These are phyloP conservation scores for Pseudocercospora crystallina DNA, from an alignment of 2,329 filamentous ascomycete species.

Conservation along the genomic window DNA sequence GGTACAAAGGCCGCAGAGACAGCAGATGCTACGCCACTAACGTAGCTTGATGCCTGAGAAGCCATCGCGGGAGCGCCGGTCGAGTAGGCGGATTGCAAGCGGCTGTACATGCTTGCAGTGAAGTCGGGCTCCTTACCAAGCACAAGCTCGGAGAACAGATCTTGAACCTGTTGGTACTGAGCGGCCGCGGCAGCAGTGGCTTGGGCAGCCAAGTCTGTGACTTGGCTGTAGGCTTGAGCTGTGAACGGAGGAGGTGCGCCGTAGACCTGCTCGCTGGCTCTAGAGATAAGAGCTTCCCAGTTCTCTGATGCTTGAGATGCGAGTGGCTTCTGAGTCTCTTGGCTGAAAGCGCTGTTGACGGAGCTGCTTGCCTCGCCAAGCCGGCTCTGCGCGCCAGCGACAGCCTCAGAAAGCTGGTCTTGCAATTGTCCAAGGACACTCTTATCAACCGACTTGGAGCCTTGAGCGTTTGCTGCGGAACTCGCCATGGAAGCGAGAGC, in stretches of 20 bases:
- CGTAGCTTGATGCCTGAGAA: conserved; percentile 56
- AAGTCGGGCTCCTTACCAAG: conserved; percentile 76
- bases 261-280: conserved; percentile 69
- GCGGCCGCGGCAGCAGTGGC: conserved; percentile 59
- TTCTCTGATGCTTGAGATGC: conserved; percentile 59
- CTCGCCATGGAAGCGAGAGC: conserved; percentile 21
- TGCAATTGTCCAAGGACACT: conserved; percentile 32
- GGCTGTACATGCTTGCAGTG: conserved; percentile 74
- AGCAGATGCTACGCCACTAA: conserved; percentile 48
- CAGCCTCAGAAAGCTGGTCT: conserved; percentile 31
- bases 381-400: conserved; percentile 40
- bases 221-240: conserved; percentile 51
- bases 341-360: conserved; percentile 46
- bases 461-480: conserved; percentile 13
- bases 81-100: conserved; percentile 70
- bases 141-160: conserved; percentile 73
- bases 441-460: conserved; percentile 27
- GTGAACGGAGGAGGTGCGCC: conserved; percentile 59
- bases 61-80: conserved; percentile 59
- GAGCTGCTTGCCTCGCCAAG: conserved; percentile 48
- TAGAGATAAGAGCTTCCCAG: conserved; percentile 64
- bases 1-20: conserved; percentile 55
- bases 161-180: conserved; percentile 69
- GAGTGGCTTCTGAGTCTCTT: conserved; percentile 52
- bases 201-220: conserved; percentile 59